Conservation (phyloP, 257 asterid genomes). For the Coffea canephora region DNA sequence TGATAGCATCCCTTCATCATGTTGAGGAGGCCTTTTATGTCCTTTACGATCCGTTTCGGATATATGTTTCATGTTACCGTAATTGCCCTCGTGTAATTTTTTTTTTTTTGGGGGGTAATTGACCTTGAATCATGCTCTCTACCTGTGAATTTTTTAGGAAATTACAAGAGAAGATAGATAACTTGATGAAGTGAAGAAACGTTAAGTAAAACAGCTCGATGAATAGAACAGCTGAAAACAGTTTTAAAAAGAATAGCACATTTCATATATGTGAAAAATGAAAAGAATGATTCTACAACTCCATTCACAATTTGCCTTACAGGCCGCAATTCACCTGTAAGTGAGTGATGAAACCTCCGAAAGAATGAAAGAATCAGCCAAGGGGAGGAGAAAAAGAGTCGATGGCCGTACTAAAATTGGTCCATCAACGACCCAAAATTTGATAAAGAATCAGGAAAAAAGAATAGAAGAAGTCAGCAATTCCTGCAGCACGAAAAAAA, state of each 20-base stretch:
- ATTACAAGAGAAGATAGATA: no score
- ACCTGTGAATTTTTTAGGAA: neutral
- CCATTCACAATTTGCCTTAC: neutral
- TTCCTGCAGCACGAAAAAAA: conserved; percentile 34
- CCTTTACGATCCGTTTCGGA: neutral
- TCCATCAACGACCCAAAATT: conserved; percentile 5
- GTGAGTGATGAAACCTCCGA: neutral
- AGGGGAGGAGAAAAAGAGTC: neutral
- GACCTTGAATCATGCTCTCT: neutral
- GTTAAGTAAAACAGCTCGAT: neutral
- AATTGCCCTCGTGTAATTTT: neutral
- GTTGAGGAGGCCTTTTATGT: neutral
- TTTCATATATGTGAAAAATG: neutral
- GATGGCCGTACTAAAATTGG: conserved; percentile 25
- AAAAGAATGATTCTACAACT: neutral
- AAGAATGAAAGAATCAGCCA: conserved; percentile 13
- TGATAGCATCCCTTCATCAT: no score
- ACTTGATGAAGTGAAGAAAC: no score
- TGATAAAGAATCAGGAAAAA: no score
- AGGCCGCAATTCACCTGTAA: neutral
- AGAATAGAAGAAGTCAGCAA: conserved; percentile 2
- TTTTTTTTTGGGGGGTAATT: no score
- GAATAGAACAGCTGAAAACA: neutral
- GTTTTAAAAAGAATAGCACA: neutral
- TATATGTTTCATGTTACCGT: neutral